phyloP scores from a whole-genome alignment of 371 early-diverging fungal species.

The Mucor sp. region DNA sequence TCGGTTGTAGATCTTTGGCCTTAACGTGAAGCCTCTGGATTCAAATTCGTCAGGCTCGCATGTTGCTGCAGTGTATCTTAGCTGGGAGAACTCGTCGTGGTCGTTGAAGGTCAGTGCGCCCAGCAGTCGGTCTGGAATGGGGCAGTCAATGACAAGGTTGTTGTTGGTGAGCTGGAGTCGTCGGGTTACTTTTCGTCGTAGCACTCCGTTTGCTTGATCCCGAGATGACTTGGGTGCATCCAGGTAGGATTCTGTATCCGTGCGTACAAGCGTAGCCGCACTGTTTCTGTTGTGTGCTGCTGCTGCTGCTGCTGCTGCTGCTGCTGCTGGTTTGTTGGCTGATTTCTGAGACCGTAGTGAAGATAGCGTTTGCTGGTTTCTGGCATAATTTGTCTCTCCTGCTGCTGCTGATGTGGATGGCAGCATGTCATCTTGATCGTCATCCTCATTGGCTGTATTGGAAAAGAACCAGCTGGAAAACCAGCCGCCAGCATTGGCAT shows the following conservation, averaged over 20 bases:
- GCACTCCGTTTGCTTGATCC: neutral
- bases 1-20: slow-evolving; percentile 74
- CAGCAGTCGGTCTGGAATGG: slow-evolving; percentile 63
- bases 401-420: neutral
- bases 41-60: slow-evolving; percentile 83
- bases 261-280: slow-evolving; percentile 14
- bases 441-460: neutral
- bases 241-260: slow-evolving; percentile 19
- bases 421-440: slow-evolving; percentile 5
- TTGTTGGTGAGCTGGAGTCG: slow-evolving; percentile 66
- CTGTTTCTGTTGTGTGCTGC: slow-evolving; percentile 7
- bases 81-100: slow-evolving; percentile 65
- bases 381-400: slow-evolving; percentile 12
- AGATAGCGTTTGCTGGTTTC: slow-evolving; percentile 22
- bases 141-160: slow-evolving; percentile 71
- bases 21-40: slow-evolving; percentile 68
- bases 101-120: slow-evolving; percentile 26
- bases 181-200: slow-evolving; percentile 23
- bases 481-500: slow-evolving; percentile 13
- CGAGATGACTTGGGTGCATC: slow-evolving; percentile 16
- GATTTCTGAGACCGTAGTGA: slow-evolving; percentile 17
- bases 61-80: slow-evolving; percentile 80
- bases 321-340: neutral
- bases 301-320: neutral
- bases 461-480: slow-evolving; percentile 17